A percentile compares a stretch with the other conserved stretches of the same genome.
These are phyloP conservation scores for Penicillium silybi DNA, from an alignment of 495 filamentous ascomycete genomes.

Conservation along the genomic window DNA sequence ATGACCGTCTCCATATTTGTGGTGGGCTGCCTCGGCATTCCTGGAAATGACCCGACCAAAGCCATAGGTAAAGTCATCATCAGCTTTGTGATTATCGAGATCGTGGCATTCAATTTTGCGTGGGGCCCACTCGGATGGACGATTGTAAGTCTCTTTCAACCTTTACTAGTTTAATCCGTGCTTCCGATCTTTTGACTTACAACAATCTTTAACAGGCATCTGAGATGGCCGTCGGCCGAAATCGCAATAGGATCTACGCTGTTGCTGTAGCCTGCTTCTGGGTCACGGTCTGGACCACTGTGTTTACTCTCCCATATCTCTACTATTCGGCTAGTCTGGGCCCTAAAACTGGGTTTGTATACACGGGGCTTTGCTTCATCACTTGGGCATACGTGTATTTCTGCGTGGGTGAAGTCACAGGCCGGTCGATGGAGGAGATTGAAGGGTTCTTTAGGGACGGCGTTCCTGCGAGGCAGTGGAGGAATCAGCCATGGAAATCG, in stretches of 20 bases:
- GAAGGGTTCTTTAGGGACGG: slow-evolving; percentile 25
- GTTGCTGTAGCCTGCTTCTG: slow-evolving; percentile 29
- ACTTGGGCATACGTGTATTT: slow-evolving; percentile 36
- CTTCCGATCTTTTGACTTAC: background rate
- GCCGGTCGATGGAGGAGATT: slow-evolving; percentile 29
- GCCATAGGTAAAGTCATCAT: slow-evolving; percentile 25
- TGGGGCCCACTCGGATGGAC: slow-evolving; percentile 31
- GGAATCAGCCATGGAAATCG: background rate
- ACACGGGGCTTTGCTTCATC: slow-evolving; percentile 25
- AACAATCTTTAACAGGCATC: background rate
- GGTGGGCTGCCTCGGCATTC: slow-evolving; percentile 32
- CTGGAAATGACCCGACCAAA: slow-evolving; percentile 7
- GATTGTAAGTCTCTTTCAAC: slow-evolving; percentile 11
- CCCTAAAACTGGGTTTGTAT: slow-evolving; percentile 37
- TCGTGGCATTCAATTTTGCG: slow-evolving; percentile 34
- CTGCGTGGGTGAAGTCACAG: slow-evolving; percentile 37
- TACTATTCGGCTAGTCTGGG: slow-evolving; percentile 33
- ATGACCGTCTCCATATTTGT: slow-evolving; percentile 30
- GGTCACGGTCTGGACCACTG: slow-evolving; percentile 32
- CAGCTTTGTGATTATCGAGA: slow-evolving; percentile 29
- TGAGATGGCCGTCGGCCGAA: slow-evolving; percentile 36
- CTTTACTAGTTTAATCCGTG: background rate
- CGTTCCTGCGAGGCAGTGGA: slow-evolving; percentile 15
- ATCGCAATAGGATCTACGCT: slow-evolving; percentile 36
- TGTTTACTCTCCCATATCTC: slow-evolving; percentile 36